Evolutionary conservation across 2,329 filamentous ascomycete species (phyloP).

Genomic region (Blastomyces gilchristii): DNA sequence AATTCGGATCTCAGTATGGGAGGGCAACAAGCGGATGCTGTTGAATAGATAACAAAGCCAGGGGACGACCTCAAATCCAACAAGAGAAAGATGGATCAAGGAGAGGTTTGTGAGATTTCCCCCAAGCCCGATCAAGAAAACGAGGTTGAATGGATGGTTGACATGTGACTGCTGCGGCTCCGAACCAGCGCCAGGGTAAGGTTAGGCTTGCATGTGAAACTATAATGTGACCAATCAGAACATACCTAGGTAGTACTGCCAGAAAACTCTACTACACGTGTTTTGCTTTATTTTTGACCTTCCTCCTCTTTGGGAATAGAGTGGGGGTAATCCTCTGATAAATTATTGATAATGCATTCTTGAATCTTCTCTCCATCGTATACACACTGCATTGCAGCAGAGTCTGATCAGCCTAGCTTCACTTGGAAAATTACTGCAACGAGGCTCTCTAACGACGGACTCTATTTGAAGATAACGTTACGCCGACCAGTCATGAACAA

Average conservation of each 20-base stretch:
- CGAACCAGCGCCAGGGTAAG: neutral
- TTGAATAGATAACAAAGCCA: neutral
- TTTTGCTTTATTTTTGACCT: neutral
- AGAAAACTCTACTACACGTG: neutral
- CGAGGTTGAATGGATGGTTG: neutral
- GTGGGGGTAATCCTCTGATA: neutral
- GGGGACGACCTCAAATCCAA: too few species aligned
- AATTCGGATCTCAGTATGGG: neutral
- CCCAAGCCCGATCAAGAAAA: neutral
- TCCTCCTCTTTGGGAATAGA: neutral
- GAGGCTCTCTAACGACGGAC: too few species aligned
- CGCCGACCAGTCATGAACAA: neutral
- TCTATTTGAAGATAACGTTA: too few species aligned
- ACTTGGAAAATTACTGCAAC: too few species aligned
- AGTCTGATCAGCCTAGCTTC: too few species aligned
- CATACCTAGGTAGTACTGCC: neutral
- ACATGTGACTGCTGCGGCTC: slow-evolving; percentile 6
- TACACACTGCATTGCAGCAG: too few species aligned
- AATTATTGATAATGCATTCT: too few species aligned
- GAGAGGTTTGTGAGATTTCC: neutral
- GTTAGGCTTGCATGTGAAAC: slow-evolving; percentile 5
- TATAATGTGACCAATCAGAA: neutral
- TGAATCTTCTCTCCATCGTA: too few species aligned
- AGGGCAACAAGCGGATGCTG: neutral
- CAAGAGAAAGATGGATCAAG: neutral